Evolutionary conservation across 306 rosid genomes (phyloP).

Genomic region (Pyrus communis): DNA sequence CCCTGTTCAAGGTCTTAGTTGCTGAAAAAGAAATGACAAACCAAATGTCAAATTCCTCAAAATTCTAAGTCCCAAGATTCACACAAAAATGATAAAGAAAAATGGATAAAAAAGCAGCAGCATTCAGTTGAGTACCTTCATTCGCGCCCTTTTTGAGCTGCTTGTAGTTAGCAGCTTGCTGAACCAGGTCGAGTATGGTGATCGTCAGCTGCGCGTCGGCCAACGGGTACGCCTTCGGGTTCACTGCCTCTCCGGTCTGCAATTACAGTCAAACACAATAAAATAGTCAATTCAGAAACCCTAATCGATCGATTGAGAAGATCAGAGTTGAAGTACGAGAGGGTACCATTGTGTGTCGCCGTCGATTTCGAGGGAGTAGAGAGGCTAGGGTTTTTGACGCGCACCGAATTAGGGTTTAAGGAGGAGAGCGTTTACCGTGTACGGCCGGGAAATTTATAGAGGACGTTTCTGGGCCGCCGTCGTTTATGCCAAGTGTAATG

Average conservation of each 20-base stretch:
- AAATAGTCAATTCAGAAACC: not conserved
- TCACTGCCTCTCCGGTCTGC: slow-evolving; percentile 78
- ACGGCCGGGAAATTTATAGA: not conserved
- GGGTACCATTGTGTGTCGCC: slow-evolving; percentile 34
- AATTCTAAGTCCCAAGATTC: too few species aligned
- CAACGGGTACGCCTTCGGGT: slow-evolving; percentile 85
- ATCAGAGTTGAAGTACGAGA: not conserved
- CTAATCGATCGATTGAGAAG: not conserved
- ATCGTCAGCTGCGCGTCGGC: slow-evolving; percentile 72
- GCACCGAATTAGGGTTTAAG: slow-evolving; percentile 35
- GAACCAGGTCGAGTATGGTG: slow-evolving; percentile 78
- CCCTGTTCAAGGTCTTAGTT: slow-evolving; percentile 82
- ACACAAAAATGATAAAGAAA: not conserved
- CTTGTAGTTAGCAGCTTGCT: slow-evolving; percentile 84
- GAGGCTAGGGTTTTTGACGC: slow-evolving; percentile 23
- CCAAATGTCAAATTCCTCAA: not conserved
- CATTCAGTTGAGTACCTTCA: slow-evolving; percentile 41
- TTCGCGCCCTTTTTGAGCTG: slow-evolving; percentile 95
- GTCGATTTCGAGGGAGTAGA: slow-evolving; percentile 5
- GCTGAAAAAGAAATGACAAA: slow-evolving; percentile 36
- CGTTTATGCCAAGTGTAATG: not conserved
- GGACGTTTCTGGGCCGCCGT: not conserved
- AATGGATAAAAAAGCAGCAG: not conserved
- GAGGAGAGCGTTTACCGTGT: not conserved
- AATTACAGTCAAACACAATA: not conserved